phyloP scores from a whole-genome alignment of 192 early-diverging fungal species.

The Coemansia sp. region DNA sequence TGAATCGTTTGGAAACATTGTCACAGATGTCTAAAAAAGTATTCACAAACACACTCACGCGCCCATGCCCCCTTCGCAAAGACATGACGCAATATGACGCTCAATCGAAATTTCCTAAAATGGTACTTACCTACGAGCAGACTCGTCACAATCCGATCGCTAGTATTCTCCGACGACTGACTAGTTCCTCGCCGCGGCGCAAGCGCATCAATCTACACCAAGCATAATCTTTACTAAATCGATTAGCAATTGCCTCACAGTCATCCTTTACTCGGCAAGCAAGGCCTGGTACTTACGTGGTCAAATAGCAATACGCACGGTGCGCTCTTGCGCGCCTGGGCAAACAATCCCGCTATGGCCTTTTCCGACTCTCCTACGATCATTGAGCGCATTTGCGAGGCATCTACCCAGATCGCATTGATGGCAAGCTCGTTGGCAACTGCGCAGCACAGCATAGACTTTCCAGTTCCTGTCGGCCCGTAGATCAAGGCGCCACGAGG shows the following conservation, averaged over 20 bases:
- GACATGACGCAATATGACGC: background rate
- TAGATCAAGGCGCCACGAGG: conserved; percentile 83
- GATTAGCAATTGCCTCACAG: background rate
- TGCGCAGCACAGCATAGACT: conserved; percentile 86
- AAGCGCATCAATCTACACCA: conserved; percentile 76
- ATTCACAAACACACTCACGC: background rate
- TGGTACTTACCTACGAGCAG: conserved; percentile 62
- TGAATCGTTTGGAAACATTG: conserved; percentile 17
- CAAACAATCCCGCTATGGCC: conserved; percentile 82
- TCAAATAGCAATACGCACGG: conserved; percentile 94
- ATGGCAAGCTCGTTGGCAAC: conserved; percentile 77
- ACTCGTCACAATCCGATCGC: conserved; percentile 86
- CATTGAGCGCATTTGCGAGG: conserved; percentile 86
- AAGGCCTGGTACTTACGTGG: conserved; percentile 58
- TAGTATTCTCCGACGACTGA: conserved; percentile 76
- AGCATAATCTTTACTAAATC: background rate
- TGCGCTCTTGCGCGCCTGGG: conserved; percentile 75
- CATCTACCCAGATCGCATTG: conserved; percentile 84
- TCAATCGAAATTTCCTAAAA: background rate
- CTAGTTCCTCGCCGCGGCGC: conserved; percentile 72
- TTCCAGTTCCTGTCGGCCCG: conserved; percentile 89
- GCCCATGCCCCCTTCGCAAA: background rate
- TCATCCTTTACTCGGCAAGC: background rate
- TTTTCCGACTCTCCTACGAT: conserved; percentile 94
- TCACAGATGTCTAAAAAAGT: background rate